Evolutionary conservation across 257 asterid genomes (phyloP).

Genomic region (Jacaranda copaia): DNA sequence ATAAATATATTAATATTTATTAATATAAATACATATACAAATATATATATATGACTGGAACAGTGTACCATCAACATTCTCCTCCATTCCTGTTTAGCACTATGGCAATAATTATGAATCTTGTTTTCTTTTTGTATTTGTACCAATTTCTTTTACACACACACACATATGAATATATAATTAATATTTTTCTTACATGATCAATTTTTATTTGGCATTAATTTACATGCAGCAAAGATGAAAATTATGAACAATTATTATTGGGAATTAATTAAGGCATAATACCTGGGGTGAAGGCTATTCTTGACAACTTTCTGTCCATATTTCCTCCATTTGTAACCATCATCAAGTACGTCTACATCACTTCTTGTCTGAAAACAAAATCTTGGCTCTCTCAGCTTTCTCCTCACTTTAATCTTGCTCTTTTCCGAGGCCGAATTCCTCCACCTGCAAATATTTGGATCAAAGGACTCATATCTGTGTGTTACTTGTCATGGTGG

Average conservation of each 20-base stretch:
- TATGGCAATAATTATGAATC: constrained; percentile 27
- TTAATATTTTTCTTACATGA: too few relatives aligned
- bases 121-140: neutral
- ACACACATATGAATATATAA: too few relatives aligned
- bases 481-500: too few relatives aligned
- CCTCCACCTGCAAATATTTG: constrained; percentile 57
- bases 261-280: neutral
- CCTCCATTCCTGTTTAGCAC: constrained; percentile 31
- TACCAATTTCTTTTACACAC: too few relatives aligned
- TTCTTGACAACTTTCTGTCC: constrained; percentile 89
- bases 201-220: too few relatives aligned
- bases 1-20: neutral
- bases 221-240: neutral
- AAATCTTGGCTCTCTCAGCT: constrained; percentile 82
- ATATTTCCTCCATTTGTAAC: constrained; percentile 89
- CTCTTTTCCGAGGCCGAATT: constrained; percentile 52
- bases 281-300: constrained; percentile 83
- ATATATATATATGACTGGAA: neutral
- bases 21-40: too few relatives aligned
- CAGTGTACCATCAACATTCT: constrained; percentile 41
- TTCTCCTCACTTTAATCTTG: constrained; percentile 69
- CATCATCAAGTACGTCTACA: constrained; percentile 85
- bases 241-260: neutral
- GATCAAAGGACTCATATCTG: neutral
- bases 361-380: constrained; percentile 89